A percentile compares a stretch with the other conserved stretches of the same genome.
Conservation (phyloP, 2,329 filamentous ascomycete species). For the Colletotrichum musae region DNA sequence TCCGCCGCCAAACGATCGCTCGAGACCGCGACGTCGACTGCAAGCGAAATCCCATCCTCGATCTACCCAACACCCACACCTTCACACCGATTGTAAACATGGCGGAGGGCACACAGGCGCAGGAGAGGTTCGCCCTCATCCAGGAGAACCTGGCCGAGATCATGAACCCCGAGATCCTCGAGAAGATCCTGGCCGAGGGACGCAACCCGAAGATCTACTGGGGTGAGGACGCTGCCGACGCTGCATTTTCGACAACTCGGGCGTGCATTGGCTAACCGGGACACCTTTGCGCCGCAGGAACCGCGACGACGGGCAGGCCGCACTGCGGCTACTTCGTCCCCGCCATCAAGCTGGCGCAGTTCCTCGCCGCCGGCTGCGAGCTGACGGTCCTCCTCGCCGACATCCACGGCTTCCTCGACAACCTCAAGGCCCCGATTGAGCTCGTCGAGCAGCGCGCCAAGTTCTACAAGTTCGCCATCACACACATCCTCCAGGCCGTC, state of each 20-base stretch:
- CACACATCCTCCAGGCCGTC: slow-evolving; percentile 80
- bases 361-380: slow-evolving; percentile 87
- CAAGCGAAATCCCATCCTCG: not conserved
- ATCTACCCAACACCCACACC: not conserved
- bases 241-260: not conserved
- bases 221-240: slow-evolving; percentile 63
- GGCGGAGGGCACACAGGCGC: slow-evolving; percentile 54
- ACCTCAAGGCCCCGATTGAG: slow-evolving; percentile 89
- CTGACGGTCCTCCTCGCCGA: slow-evolving; percentile 84
- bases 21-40: not conserved
- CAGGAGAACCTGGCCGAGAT: slow-evolving; percentile 85
- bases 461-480: slow-evolving; percentile 87
- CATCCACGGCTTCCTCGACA: slow-evolving; percentile 84
- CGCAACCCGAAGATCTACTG: slow-evolving; percentile 86
- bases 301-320: slow-evolving; percentile 87
- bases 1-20: slow-evolving; percentile 2
- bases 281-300: slow-evolving; percentile 62
- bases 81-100: slow-evolving; percentile 34
- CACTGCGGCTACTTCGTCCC: slow-evolving; percentile 93
- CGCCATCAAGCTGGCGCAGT: slow-evolving; percentile 90
- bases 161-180: slow-evolving; percentile 87
- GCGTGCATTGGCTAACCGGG: slow-evolving; percentile 26
- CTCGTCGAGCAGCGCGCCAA: slow-evolving; percentile 85
- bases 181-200: slow-evolving; percentile 79
- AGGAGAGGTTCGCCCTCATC: slow-evolving; percentile 82